Evolutionary conservation across 352 stramenopile genomes (phyloP), one percentile per base, ranked within the genome.

Genomic region (Saprolegnia parasitica): DNA sequence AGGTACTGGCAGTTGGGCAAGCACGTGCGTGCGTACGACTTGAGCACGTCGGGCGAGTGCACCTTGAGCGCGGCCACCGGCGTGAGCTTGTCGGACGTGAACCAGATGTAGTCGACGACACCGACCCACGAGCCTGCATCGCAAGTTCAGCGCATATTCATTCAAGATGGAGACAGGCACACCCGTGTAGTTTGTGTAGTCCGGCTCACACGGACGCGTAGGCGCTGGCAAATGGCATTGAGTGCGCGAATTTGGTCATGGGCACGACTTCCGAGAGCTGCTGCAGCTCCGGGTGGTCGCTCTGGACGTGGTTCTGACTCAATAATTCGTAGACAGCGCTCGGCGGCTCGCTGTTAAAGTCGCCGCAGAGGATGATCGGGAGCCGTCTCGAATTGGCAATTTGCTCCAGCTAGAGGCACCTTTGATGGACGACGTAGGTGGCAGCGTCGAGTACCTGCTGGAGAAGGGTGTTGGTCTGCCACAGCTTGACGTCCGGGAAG

Each of bases 401-500:
- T 8, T 82, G 85, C 54, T 95, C 84, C 67, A 95, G 87, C 87
- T 93, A 70, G 29, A 24, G 0, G 9, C 6, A 49, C 23, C 4
- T 52, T 67, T 37, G 67, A n/a, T 42, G 9, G n/a, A 11, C 24
- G 67, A 40, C 26, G 24, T 16, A 58, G 8, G 23, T 15, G 32
- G 21, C n/a, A 11, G 4, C 21, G 4, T 68, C 63, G 3, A n/a
- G n/a, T 46, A 91, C 84, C 80, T 95, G 83, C 67, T 96, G 89
- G 37, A 96, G 61, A 4, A 98, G 77, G 57, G 89, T 85, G 54
- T 88, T 83, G 35, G 88, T 90, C 78, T 99, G 97, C 96, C 97
- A 99, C 29, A 99, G 86, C 81, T 99, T 99, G 45, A 99, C 96
- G 78, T 99, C 97, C 18, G 93, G 93, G 71, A 97, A 98, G 74